Percentiles rank a stretch among this genome's conserved stretches.
These are phyloP conservation scores for Arthrobotrys entomopaga DNA, from an alignment of 2,329 filamentous ascomycete species.

Conservation along the genomic window DNA sequence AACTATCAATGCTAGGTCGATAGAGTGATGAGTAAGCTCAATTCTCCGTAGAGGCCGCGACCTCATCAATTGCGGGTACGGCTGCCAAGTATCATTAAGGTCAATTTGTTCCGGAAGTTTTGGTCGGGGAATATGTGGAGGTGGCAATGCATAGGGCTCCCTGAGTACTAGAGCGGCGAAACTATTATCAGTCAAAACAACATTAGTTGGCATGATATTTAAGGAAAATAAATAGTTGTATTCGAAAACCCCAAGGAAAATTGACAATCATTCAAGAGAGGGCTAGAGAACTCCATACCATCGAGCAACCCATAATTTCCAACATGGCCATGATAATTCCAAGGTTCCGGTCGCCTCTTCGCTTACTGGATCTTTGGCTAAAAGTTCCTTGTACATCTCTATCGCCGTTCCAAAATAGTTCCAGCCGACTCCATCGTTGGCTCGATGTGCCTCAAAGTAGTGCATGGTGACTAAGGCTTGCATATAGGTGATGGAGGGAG, in stretches of 20 bases:
- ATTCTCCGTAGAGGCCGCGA: conserved; percentile 24
- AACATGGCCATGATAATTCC: conserved; percentile 35
- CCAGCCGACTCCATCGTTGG: conserved; percentile 34
- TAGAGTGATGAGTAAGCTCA: conserved; percentile 24
- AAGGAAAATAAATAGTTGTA: not conserved
- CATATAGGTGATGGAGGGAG: conserved; percentile 36
- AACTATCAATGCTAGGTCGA: conserved; percentile 25
- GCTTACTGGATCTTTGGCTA: not conserved
- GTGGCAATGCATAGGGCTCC: conserved; percentile 23
- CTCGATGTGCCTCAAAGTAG: conserved; percentile 31
- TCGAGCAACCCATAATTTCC: conserved; percentile 42
- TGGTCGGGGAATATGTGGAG: conserved; percentile 39
- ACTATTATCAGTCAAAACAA: conserved; percentile 13
- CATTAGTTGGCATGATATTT: conserved; percentile 9
- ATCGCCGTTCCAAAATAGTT: conserved; percentile 22
- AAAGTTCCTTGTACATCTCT: conserved; percentile 31
- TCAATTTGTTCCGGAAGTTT: conserved; percentile 33
- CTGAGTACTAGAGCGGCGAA: conserved; percentile 35
- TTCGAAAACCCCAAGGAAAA: not conserved
- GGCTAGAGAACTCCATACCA: conserved; percentile 15
- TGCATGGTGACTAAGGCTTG: conserved; percentile 43
- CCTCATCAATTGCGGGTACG: conserved; percentile 41
- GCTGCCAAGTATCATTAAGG: conserved; percentile 44
- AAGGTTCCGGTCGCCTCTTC: not conserved
- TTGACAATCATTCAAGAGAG: not conserved